These are phyloP conservation scores for Babesia bovis DNA, from an alignment of 169 alveolate genomes.

Conservation along the genomic window DNA sequence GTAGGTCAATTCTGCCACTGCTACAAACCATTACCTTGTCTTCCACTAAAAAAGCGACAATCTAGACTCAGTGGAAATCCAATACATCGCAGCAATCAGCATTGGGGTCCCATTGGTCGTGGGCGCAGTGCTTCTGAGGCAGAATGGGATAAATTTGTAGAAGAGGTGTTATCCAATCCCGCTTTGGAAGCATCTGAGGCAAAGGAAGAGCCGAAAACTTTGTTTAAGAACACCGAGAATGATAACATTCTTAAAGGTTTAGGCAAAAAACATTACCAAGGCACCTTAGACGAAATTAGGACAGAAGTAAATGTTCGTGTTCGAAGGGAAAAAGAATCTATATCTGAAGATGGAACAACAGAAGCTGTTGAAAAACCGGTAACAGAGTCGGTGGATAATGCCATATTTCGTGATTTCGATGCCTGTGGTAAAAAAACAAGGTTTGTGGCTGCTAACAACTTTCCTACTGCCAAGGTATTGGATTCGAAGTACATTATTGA, in stretches of 20 bases:
- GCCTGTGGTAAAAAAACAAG: neutral
- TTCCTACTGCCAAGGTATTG: slow-evolving; percentile 10
- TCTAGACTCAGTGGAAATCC: too few species aligned
- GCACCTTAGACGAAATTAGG: slow-evolving; percentile 38
- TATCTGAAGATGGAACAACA: neutral
- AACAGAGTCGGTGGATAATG: neutral
- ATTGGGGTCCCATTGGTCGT: slow-evolving; percentile 33
- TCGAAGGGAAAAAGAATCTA: slow-evolving; percentile 16
- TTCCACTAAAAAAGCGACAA: too few species aligned
- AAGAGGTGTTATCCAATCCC: slow-evolving; percentile 39
- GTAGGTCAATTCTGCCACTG: too few species aligned
- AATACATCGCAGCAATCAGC: neutral
- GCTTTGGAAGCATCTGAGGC: slow-evolving; percentile 20
- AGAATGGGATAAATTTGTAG: slow-evolving; percentile 17
- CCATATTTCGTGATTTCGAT: neutral
- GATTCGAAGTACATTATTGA: slow-evolving; percentile 37
- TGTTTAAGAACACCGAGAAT: neutral
- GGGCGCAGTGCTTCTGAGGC: slow-evolving; percentile 20
- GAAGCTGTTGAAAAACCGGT: neutral
- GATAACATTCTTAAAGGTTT: slow-evolving; percentile 32
- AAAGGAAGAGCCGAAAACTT: neutral
- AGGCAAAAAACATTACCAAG: slow-evolving; percentile 40
- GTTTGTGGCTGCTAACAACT: slow-evolving; percentile 23
- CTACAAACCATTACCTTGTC: too few species aligned
- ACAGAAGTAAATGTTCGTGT: slow-evolving; percentile 24